Evolutionary conservation across 2,329 filamentous ascomycete genomes (phyloP), one percentile per base, ranked within the genome.

Genomic region (Trichoderma cornu-damae): DNA sequence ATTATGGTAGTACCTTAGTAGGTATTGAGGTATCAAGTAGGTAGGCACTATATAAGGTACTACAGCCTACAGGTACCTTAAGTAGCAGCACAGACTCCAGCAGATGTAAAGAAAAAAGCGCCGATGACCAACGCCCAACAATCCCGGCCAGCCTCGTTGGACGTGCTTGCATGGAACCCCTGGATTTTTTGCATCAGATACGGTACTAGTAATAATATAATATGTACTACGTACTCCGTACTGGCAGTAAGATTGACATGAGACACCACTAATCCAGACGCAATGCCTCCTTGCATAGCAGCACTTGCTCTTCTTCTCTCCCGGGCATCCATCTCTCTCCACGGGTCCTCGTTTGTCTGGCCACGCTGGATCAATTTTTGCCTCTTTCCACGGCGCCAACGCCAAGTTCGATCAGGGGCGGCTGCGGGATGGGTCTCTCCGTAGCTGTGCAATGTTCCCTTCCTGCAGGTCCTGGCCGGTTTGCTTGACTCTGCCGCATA

Each of bases 391-490:
- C 49, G 26, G 28, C 44, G 28, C 44, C 48, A 40, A 28, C 16
- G 42, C 51, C 46, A 40, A 37, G n/a, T 54, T 54, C 51, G 42
- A 37, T 43, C 37, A 44, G 51, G 20, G 51, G 40, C 42, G 51
- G 35, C 51, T 35, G 40, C 51, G 46, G 34, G 20, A 18, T 20
- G n/a, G 32, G 40, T n/a, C n/a, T n/a, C 51, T 54, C 51, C 51
- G 40, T 54, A 37, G 30, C n/a, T 26, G 22, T 40, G 51, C 51
- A 54, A n/a, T n/a, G n/a, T n/a, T n/a, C n/a, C 46, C 28, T 14
- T 54, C 30, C 51, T 54, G 51, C 51, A 54, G 51, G 51, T 54
- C 51, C 51, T 54, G 24, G 51, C 32, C 40, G 46, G 16, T 34
- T 46, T 40, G n/a, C n/a, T n/a, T n/a, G n/a, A n/a, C n/a, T n/a